phyloP scores from a whole-genome alignment of 2,329 filamentous ascomycete genomes.

The Delphinella strobiligena region DNA sequence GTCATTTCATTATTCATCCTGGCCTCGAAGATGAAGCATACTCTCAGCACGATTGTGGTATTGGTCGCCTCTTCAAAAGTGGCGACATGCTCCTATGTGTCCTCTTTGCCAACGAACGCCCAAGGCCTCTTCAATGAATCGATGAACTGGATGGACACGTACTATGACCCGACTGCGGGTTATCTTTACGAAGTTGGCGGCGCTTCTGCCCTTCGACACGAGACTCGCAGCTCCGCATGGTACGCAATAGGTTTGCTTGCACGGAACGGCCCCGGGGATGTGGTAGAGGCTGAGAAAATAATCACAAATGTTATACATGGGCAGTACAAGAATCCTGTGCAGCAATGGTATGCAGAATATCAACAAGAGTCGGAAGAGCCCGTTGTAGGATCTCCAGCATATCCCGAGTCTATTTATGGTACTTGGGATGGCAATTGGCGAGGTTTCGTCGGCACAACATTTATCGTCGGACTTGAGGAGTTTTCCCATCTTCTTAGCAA shows the following conservation, averaged over 20 bases:
- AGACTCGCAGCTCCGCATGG: slow-evolving; percentile 47
- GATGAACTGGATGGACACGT: slow-evolving; percentile 44
- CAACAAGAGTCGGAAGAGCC: slow-evolving; percentile 46
- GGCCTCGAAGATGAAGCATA: too few relatives aligned
- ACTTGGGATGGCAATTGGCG: slow-evolving; percentile 55
- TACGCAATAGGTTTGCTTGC: slow-evolving; percentile 48
- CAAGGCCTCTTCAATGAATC: slow-evolving; percentile 29
- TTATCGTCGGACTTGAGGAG: slow-evolving; percentile 49
- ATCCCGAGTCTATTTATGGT: slow-evolving; percentile 40
- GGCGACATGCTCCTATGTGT: slow-evolving; percentile 4
- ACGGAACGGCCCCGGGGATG: slow-evolving; percentile 40
- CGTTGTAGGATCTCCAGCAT: slow-evolving; percentile 39
- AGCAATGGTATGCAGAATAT: slow-evolving; percentile 46
- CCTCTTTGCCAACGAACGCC: slow-evolving; percentile 4
- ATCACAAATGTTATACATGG: slow-evolving; percentile 41
- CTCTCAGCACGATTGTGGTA: too few relatives aligned
- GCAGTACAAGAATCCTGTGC: slow-evolving; percentile 40
- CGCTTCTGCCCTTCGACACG: slow-evolving; percentile 39
- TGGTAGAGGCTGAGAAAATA: slow-evolving; percentile 39
- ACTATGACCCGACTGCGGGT: slow-evolving; percentile 40
- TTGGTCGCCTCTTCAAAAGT: too few relatives aligned
- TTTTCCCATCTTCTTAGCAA: slow-evolving; percentile 37
- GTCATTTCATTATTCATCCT: too few relatives aligned
- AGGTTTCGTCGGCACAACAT: slow-evolving; percentile 48
- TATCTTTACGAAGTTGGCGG: slow-evolving; percentile 42